phyloP scores from a whole-genome alignment of 306 rosid genomes.

The Quercus bicolor region DNA sequence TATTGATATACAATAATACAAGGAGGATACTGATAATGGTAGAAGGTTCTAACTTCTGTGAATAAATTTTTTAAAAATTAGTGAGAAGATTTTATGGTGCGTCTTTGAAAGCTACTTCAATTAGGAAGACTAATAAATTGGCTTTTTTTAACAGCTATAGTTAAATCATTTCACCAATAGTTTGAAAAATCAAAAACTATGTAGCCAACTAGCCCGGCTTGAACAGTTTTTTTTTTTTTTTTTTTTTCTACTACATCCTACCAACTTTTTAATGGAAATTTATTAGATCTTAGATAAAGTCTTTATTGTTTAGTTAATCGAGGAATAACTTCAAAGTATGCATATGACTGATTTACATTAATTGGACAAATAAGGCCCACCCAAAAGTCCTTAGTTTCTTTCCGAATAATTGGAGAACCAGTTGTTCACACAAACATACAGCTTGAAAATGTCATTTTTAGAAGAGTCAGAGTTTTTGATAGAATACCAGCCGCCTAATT shows the following conservation, averaged over 20 bases:
- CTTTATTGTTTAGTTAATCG: too few relatives aligned
- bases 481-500: constrained; percentile 10
- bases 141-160: neutral
- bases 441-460: constrained; percentile 34
- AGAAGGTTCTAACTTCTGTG: constrained; percentile 15
- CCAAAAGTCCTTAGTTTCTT: neutral
- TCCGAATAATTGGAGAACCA: neutral
- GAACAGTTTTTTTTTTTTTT: too few relatives aligned
- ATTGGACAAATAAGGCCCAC: constrained; percentile 10
- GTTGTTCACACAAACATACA: constrained; percentile 5
- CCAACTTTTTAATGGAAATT: neutral
- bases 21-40: constrained; percentile 12
- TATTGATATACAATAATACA: neutral
- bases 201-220: neutral
- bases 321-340: too few relatives aligned
- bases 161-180: too few relatives aligned
- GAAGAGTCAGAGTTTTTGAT: constrained; percentile 11
- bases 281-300: too few relatives aligned
- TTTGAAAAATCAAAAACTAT: too few relatives aligned
- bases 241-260: neutral
- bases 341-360: constrained; percentile 3
- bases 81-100: neutral
- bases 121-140: neutral
- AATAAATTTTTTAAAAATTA: neutral
- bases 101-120: neutral